Conservation (phyloP, 352 stramenopile genomes). For the Globisporangium heterothallicum region DNA sequence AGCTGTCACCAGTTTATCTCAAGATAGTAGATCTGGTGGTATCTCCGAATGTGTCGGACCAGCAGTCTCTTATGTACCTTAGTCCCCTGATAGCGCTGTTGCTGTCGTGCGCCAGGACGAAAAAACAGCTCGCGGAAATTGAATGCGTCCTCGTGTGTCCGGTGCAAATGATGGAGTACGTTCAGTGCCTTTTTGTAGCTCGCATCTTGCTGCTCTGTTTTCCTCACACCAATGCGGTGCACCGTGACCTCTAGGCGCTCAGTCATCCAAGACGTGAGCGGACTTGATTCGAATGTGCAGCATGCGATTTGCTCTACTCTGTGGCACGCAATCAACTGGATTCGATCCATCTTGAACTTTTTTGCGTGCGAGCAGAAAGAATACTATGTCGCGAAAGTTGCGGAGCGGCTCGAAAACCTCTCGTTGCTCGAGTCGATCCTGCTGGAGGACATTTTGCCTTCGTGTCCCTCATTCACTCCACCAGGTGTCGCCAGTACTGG, state of each 20-base stretch:
- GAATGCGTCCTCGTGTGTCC: constrained; percentile 49
- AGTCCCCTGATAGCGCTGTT: constrained; percentile 31
- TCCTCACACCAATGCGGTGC: not conserved
- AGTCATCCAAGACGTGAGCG: constrained; percentile 36
- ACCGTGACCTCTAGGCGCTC: constrained; percentile 19
- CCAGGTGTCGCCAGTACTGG: constrained; percentile 12
- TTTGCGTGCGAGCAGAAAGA: constrained; percentile 30
- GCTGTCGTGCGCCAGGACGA: constrained; percentile 33
- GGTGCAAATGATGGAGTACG: constrained; percentile 56
- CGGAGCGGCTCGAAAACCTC: constrained; percentile 39
- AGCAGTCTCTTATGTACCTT: constrained; percentile 44
- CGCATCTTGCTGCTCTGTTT: not conserved
- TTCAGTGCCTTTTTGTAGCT: constrained; percentile 5
- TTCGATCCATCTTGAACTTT: constrained; percentile 53
- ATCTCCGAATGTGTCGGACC: constrained; percentile 29
- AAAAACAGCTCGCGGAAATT: constrained; percentile 24
- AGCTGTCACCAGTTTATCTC: constrained; percentile 36
- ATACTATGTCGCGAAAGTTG: constrained; percentile 28
- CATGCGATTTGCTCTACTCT: constrained; percentile 38
- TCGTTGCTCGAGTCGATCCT: constrained; percentile 35
- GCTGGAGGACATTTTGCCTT: constrained; percentile 25
- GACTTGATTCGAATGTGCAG: constrained; percentile 26
- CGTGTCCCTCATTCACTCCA: constrained; percentile 24
- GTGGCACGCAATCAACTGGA: constrained; percentile 61
- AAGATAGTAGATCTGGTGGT: constrained; percentile 42